These are phyloP conservation scores for Jamesozyma piceae DNA, from an alignment of 805 yeast species.

Conservation along the genomic window DNA sequence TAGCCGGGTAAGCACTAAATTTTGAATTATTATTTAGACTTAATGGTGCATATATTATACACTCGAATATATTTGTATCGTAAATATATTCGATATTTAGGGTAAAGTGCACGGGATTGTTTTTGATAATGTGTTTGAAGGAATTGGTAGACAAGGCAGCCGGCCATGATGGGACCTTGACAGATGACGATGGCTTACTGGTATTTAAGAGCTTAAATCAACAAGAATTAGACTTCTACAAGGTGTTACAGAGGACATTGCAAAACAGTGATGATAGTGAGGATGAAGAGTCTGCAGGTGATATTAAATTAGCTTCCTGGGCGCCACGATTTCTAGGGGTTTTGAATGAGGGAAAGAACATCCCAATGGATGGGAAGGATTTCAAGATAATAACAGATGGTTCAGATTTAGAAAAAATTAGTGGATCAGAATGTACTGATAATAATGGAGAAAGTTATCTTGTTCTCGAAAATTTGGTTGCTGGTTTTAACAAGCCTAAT, in stretches of 20 bases:
- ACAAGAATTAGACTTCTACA: constrained; percentile 73
- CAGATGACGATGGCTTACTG: constrained; percentile 52
- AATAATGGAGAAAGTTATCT: constrained; percentile 32
- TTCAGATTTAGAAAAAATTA: not conserved
- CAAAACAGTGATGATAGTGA: constrained; percentile 4
- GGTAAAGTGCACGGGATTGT: too few species aligned
- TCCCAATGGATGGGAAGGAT: constrained; percentile 3
- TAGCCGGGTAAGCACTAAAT: not conserved
- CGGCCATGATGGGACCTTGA: constrained; percentile 78
- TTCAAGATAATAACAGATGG: constrained; percentile 5
- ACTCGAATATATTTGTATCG: too few species aligned
- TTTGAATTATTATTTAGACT: too few species aligned
- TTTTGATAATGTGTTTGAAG: constrained; percentile 1
- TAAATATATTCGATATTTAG: too few species aligned
- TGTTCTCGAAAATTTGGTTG: constrained; percentile 62
- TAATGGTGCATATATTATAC: too few species aligned
- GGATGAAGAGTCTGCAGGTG: constrained; percentile 9
- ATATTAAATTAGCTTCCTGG: constrained; percentile 22
- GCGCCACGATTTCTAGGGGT: constrained; percentile 26
- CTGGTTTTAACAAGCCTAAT: constrained; percentile 56
- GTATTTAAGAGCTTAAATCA: constrained; percentile 60
- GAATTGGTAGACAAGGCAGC: constrained; percentile 63
- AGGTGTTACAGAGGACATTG: constrained; percentile 11
- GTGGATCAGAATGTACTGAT: not conserved
- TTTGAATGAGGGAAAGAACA: constrained; percentile 17